Base-by-base conservation (phyloP, 2,329 filamentous ascomycete genomes). In the Cladosporium colombiae region DNA sequence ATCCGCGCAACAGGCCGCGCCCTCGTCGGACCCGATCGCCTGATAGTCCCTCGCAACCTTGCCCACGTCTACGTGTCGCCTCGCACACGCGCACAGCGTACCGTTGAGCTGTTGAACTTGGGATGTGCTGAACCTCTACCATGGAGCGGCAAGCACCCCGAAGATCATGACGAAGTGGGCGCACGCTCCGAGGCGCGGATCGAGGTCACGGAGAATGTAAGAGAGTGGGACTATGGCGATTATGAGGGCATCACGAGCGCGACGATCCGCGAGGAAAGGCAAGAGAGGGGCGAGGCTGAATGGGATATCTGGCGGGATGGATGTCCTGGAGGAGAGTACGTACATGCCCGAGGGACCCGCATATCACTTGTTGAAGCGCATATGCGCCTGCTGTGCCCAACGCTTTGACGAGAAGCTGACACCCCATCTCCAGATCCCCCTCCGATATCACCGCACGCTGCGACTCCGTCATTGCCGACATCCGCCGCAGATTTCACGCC, bases 291-390 rank as follows among this genome's bases (percentile, higher is more conserved):
- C 0, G 64, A 80, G 70, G 85, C 85, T 60, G 82, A 79, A 67
- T 96, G 92, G 92, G 90, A 95, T 80, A 96, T 96, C 68, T 96
- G 92, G 92, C 83, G 82, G 23, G 91, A 96, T 76, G 92, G 92
- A 0, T 96, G 93, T 79, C 90, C 90, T 0, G 91, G 89, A 2
- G 93, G 93, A 55, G 81, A 84, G 72, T 82, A 86, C 63, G 73
- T 71, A n/a, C 46, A 13, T 40, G 14, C 16, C 35, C 35, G 11
- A 14, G 4, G 3, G 3, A 35, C 5, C 13, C 33, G 33, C 33
- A 31, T 5, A 25, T 23, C 23, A 10, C 8, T 10, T 50, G 46
- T 46, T 27, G 58, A 55, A 18, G 35, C 16, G 6, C 35, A 7
- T 3, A 10, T n/a, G 18, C 18, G 5, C 37, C 6, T 40, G 37